Evolutionary conservation across 2,329 filamentous ascomycete species (phyloP), one percentile per base, ranked within the genome.

Genomic region (Pseudogymnoascus sp.): DNA sequence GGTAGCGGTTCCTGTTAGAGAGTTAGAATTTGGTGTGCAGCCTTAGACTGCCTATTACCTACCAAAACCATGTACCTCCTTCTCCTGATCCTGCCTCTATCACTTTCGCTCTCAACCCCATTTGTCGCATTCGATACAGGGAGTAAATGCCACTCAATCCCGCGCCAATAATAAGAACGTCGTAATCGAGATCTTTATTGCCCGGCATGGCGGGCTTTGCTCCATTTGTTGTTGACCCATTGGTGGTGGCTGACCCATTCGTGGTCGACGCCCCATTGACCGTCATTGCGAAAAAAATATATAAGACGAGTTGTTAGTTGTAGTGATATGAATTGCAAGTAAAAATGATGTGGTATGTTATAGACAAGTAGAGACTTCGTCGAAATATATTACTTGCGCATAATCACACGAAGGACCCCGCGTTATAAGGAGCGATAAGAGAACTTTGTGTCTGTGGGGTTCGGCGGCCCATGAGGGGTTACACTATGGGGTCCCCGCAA

Each of bases 11-110:
- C 47, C 47, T 57, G n/a, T 18, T 34, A 12, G 12, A 31, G 4
- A 18, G 26, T 57, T 34, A 57, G n/a, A 31, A 34, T 12, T 34
- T 12, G 26, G 18, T 57, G 10, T 34, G 26, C 10, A 34, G 26
- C 47, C 29, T 34, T 12, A 57, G 7, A 18, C 8, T 12, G 26
- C 14, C 3, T 34, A n/a, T 34, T 57, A 1, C 26, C 18, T 57
- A 57, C 77, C 75, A 78, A 63, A 73, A 75, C 79, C 80, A 82
- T 1, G 78, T 80, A 0, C 80, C 79, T 3, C 78, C 78, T 36
- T 75, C 74, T 4, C 70, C 73, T 14, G 73, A 71, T 11, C 73
- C 76, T 23, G 75, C 75, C 64, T 80, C 78, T n/a, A 79, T 64
- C 4, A 75, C 73, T 63, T 71, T 74, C 61, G 73, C 72, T 47